These are phyloP conservation scores for Eucalyptus marginata DNA, from an alignment of 345 rosid species.

Conservation along the genomic window DNA sequence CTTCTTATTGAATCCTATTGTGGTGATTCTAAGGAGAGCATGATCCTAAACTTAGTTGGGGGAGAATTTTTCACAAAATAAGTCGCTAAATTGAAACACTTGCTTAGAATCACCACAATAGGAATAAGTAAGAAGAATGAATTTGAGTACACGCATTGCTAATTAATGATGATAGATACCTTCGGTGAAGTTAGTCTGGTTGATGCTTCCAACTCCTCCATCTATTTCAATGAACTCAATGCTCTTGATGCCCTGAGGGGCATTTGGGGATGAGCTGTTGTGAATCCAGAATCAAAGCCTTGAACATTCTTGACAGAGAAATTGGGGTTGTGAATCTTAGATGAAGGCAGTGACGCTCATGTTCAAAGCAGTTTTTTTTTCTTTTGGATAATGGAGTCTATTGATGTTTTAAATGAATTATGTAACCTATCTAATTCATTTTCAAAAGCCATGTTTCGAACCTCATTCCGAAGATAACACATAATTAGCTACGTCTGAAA, in stretches of 20 bases:
- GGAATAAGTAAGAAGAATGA: not conserved
- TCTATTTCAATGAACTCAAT: slow-evolving; percentile 12
- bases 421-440: too few species aligned
- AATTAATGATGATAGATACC: not conserved
- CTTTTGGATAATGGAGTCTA: not conserved
- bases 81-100: not conserved
- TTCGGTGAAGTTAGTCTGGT: not conserved
- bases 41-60: not conserved
- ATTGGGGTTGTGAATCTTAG: not conserved
- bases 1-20: not conserved
- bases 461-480: not conserved
- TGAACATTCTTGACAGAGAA: not conserved
- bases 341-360: not conserved
- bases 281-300: not conserved
- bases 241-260: slow-evolving; percentile 10
- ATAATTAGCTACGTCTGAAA: not conserved
- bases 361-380: not conserved
- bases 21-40: not conserved
- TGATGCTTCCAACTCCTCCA: slow-evolving; percentile 28
- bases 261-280: not conserved
- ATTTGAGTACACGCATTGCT: not conserved
- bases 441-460: not conserved
- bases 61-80: not conserved
- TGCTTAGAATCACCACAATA: not conserved
- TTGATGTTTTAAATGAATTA: not conserved